A percentile compares a stretch with the other conserved stretches of the same genome.
Conservation (phyloP, 306 rosid genomes). For the Trichosanthes cucumerina region DNA sequence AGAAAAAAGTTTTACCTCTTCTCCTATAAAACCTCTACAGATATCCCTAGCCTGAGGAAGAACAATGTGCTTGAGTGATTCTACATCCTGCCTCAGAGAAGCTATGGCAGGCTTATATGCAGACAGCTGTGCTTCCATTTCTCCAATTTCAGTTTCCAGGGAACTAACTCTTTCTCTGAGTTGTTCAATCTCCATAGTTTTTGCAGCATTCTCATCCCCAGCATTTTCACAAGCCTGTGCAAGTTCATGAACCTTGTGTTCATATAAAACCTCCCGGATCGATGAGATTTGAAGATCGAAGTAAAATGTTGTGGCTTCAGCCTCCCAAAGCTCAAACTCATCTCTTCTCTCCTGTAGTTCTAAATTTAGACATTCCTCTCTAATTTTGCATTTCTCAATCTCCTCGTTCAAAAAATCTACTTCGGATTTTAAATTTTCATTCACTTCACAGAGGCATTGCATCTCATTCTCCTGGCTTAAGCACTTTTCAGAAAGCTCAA, state of each 20-base stretch:
- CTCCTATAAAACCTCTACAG: conserved; percentile 17
- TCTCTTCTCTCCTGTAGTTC: conserved; percentile 74
- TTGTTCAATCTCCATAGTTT: conserved; percentile 46
- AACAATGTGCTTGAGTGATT: conserved; percentile 57
- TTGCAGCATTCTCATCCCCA: conserved; percentile 51
- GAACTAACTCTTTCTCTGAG: conserved; percentile 35
- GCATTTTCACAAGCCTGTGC: conserved; percentile 49
- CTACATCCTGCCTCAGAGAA: conserved; percentile 63
- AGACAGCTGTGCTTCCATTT: conserved; percentile 48
- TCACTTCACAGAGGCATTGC: conserved; percentile 44
- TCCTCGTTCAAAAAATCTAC: conserved; percentile 42
- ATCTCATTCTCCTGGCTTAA: conserved; percentile 49
- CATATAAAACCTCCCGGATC: conserved; percentile 70
- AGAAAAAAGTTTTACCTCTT: conserved; percentile 37
- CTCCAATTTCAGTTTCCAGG: conserved; percentile 70
- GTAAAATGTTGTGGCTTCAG: conserved; percentile 82
- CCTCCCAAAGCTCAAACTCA: conserved; percentile 83
- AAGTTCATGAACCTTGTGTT: conserved; percentile 75
- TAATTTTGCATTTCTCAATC: conserved; percentile 51
- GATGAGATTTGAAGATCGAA: conserved; percentile 83
- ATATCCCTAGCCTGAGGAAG: conserved; percentile 29
- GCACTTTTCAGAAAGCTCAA: conserved; percentile 47
- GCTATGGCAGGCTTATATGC: conserved; percentile 62
- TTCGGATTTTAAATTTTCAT: conserved; percentile 38
- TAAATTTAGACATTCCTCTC: conserved; percentile 60